Evolutionary conservation across 805 yeast species (phyloP), one percentile per base, ranked within the genome.

Genomic region (Metschnikowia picachoensis): DNA sequence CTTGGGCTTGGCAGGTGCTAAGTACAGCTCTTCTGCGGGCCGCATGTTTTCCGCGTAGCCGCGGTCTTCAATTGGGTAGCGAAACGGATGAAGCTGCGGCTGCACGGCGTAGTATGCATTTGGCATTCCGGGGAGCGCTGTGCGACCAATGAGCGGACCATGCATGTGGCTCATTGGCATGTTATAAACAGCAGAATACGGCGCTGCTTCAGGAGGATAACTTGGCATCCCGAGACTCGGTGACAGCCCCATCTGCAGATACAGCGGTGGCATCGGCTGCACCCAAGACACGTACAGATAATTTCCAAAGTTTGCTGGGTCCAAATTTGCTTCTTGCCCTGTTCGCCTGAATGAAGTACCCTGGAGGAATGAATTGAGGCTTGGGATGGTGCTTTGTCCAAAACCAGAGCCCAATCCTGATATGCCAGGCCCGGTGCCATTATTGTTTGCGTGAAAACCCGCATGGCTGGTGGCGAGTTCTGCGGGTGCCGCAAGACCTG

Each of bases 301-400:
- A 17, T 25, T 37, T 15, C 46, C 41, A 20, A 43, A 37, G 30
- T 37, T 37, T 28, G 38, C 37, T 1, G 46, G 41, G 20, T 43
- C 41, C 4, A 41, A 28, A 7, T 32, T 37, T 3, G 41, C 30
- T 8, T 43, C 46, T n/a, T 15, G 41, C 28, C 36, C 27, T 15
- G 40, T 14, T 31, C 45, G 38, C 28, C 40, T 30, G 30, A 30
- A 31, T 15, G 27, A 13, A 20, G 20, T 42, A 4, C 45, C 45
- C 7, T 30, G 40, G 20, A 30, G 37, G n/a, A 41, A 29, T 4
- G 45, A 28, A 31, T 30, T 31, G 36, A 42, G 31, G 27, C 31
- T 36, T 6, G 45, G 40, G 12, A 42, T 36, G 1, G 38, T 8
- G 30, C 14, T 17, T 12, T n/a, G 16, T 15, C 41, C 41, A 13